Evolutionary conservation across 495 filamentous ascomycete genomes (phyloP), one percentile per base, ranked within the genome.

Genomic region (Hyaloscypha variabilis): DNA sequence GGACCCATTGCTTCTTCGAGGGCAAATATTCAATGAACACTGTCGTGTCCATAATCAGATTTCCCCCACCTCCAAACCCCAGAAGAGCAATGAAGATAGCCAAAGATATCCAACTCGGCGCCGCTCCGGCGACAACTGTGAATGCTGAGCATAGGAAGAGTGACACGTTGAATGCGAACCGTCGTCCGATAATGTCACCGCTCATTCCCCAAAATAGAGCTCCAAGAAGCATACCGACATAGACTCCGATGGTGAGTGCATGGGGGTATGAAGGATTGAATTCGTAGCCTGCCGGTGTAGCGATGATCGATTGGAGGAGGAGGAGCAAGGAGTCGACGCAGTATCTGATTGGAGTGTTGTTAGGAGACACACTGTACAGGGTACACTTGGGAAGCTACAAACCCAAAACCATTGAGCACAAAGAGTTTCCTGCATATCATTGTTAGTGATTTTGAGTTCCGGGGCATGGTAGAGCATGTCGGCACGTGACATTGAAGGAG

Each of bases 21-120:
- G 92, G 92, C 2, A 94, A 74, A 69, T 91, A 94, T 71, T 96
- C 92, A 29, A 94, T 77, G 69, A 93, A 93, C 59, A 93, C 87
- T 0, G 89, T 85, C 0, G 88, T 90, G 67, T 92, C 88, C 29
- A 92, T 72, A 3, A 90, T 83, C 53, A 91, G 74, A 68, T 92
- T 91, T 21, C 90, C 90, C 17, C 90, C 91, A 8, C 88, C 91
- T 1, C 91, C 91, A 29, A 94, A 82, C 46, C 86, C 87, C 75
- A 90, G 83, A 26, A 93, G 70, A 8, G 87, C 84, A 3, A 88
- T 85, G 71, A 93, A 90, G 30, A 84, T 75, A 19, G 85, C 86
- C 13, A 91, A 77, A 2, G 85, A 85, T 0, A 79, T 80, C 75
- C 90, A 94, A 66, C 81, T 90, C 10, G 91, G 88, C 30, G 90